Conservation (phyloP, 768 basidiomycete species). For the Phylloporus sp. region DNA sequence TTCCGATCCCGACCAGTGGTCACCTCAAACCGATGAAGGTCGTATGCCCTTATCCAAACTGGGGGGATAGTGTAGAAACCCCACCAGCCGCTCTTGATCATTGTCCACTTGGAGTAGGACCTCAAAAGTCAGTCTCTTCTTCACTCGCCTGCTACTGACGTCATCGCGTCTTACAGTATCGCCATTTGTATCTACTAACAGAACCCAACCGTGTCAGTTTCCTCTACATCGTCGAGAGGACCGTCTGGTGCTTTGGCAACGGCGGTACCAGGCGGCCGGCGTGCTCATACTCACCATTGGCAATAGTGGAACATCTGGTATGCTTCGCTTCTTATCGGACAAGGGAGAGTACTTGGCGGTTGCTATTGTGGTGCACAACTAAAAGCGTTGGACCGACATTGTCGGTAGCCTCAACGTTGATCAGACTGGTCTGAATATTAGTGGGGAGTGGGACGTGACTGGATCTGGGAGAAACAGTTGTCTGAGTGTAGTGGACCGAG, state of each 20-base stretch:
- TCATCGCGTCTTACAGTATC: slow-evolving; percentile 11
- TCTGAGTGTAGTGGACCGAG: slow-evolving; percentile 4
- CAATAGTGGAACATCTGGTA: not conserved
- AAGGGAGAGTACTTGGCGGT: slow-evolving; percentile 32
- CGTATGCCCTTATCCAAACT: not conserved
- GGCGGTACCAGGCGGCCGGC: slow-evolving; percentile 20
- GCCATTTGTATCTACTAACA: not conserved
- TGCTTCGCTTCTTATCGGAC: slow-evolving; percentile 31
- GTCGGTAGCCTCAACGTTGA: too few species aligned
- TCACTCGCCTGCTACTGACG: not conserved
- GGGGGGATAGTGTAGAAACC: not conserved
- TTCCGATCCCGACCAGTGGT: not conserved
- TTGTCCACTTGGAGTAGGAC: not conserved
- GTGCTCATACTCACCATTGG: not conserved
- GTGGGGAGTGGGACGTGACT: slow-evolving; percentile 17
- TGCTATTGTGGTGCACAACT: slow-evolving; percentile 39
- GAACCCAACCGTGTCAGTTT: slow-evolving; percentile 2
- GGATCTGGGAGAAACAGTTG: slow-evolving; percentile 8
- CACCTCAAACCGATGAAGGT: not conserved
- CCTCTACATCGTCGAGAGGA: slow-evolving; percentile 4
- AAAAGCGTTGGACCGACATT: slow-evolving; percentile 5
- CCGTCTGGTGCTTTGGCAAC: slow-evolving; percentile 4
- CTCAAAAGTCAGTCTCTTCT: slow-evolving; percentile 1
- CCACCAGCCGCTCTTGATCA: not conserved
- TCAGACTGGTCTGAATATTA: slow-evolving; percentile 26